Base-by-base conservation (phyloP, 306 rosid genomes). In the Vigna radiata region DNA sequence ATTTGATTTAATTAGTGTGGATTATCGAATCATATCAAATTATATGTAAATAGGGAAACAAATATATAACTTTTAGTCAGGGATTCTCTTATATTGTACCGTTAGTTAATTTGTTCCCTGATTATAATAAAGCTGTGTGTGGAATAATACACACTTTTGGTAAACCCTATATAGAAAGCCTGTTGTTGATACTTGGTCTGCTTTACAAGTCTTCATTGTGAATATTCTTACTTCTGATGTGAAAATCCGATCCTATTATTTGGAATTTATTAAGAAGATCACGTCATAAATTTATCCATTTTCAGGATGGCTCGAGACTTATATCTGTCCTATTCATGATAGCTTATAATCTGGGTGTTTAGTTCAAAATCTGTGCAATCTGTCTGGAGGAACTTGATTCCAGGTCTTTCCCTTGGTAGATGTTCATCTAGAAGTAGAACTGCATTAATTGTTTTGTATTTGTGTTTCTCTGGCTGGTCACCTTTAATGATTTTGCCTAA, bases 221-320 rank as follows among this genome's bases (percentile, higher is more conserved):
- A 59, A 72, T 67, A 71, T 41, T 84, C 54, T 60, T 52, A 70
- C 36, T 82, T 31, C 43, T 29, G 68, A 70, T 76, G 72, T 72
- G 68, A 68, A 65, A 64, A 61, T 67, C 52, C 27, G 66, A 23
- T 60, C 48, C 50, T 47, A 43, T 67, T 47, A 7, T 56, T 80
- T 80, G 70, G 31, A 62, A 72, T 80, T 67, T 59, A 61, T 77
- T 67, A 39, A 14, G 70, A 79, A 67, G 72, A 77, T 72, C 72
- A 58, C 59, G 58, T 41, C 36, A 21, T 77, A n/a, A 17, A 58
- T 44, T 21, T 64, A 47, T 52, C 21, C 19, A 15, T 59, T 61
- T 36, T 73, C 89, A 50, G 65, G 75, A 73, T 86, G 56, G 68
- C 74, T 50, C 21, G 16, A 65, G 53, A 70, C 25, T 70, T 16